Evolutionary conservation across 805 yeast species (phyloP), one percentile per base, ranked within the genome.

Genomic region (Ogataea pini): DNA sequence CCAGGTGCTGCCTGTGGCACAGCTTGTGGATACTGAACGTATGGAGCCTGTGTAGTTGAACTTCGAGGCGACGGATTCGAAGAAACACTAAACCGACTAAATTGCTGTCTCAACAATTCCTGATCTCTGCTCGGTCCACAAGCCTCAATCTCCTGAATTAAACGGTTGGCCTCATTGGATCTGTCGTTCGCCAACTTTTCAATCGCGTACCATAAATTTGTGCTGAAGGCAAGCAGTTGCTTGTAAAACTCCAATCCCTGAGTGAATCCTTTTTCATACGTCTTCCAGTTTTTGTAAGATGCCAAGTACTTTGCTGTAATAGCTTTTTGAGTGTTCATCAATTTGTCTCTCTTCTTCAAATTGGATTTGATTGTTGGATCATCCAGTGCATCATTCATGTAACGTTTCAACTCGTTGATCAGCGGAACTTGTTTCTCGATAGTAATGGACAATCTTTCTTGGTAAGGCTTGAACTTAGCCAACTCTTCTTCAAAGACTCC

Each of bases 391-490:
- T 69, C 61, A 44, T 69, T 54, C 72, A 80, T 67, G 46, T 71
- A 56, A 53, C 73, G 67, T 61, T 78, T 76, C 45, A 79, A 67
- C 7, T 58, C 60, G 13, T 52, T 44, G 27, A 85, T 69, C 24
- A 82, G 63, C 2, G 68, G 66, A 19, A 75, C 73, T 64, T 91
- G 96, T 44, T 81, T 80, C 33, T 75, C 76, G n/a, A 85, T 74
- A 9, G 91, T 78, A 1, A 81, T 78, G 31, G 82, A 86, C 20
- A 92, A 69, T 46, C 95, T 78, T 2, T 77, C 73, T 44, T 81
- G 81, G 54, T 80, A 82, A 0, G 85, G 85, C 31, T 78, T 79
- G 65, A 89, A 92, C 65, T 92, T 92, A 42, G 75, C 78, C 53
- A 92, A 69, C 63, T 89, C 96, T 48, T 78, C 76, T 14, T 81